Conservation (phyloP, 306 rosid genomes). For the Cyclanthera cordifolia region DNA sequence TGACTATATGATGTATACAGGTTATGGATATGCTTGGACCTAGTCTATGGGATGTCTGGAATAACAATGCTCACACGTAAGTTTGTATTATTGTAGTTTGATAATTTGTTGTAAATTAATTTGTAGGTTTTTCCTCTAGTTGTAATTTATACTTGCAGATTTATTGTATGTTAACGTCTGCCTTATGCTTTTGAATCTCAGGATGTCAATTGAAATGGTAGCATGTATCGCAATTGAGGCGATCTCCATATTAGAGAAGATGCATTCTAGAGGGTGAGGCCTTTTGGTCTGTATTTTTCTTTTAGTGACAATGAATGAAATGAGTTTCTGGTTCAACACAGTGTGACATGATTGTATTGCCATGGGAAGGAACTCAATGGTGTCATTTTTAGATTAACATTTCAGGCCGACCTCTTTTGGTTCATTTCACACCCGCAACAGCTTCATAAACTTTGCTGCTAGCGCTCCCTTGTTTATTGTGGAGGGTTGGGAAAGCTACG, state of each 20-base stretch:
- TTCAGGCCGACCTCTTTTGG: constrained; percentile 1
- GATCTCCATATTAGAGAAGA: constrained; percentile 44
- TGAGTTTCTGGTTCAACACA: background rate
- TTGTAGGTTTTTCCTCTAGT: background rate
- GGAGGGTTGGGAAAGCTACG: background rate
- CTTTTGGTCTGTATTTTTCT: constrained; percentile 13
- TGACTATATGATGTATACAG: constrained; percentile 14
- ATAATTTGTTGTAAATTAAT: background rate
- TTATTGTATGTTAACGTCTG: background rate
- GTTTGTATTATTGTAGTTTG: constrained; percentile 1
- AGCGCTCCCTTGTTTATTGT: background rate
- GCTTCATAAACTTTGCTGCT: background rate
- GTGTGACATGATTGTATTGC: background rate
- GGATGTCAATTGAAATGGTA: constrained; percentile 49
- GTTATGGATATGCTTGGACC: constrained; percentile 52
- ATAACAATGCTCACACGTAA: constrained; percentile 37
- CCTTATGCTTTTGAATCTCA: constrained; percentile 13
- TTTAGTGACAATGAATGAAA: background rate
- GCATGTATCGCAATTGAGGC: constrained; percentile 49
- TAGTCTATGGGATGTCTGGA: constrained; percentile 48
- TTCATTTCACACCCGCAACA: background rate
- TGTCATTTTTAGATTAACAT: background rate
- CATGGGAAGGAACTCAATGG: background rate
- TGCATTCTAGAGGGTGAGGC: constrained; percentile 33
- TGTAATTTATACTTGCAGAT: background rate